Evolutionary conservation across 2,329 filamentous ascomycete species (phyloP).

Genomic region (Fusarium nisikadoi): DNA sequence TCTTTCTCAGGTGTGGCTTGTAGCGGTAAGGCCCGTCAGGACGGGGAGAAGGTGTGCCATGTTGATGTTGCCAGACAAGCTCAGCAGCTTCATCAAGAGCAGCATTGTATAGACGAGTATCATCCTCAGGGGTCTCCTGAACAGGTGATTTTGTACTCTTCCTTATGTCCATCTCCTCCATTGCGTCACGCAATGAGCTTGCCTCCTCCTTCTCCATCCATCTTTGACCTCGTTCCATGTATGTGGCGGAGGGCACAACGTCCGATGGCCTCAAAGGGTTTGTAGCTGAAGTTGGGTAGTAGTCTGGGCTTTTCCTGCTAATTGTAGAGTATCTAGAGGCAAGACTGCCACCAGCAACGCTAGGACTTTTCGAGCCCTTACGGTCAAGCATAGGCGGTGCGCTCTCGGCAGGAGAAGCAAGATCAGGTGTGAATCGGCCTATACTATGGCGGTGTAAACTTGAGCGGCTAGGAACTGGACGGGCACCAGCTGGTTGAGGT

Average conservation of each 20-base stretch:
- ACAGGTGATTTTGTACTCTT: conserved; percentile 46
- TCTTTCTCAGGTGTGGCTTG: conserved; percentile 73
- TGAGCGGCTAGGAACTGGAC: conserved; percentile 44
- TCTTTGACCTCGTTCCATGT: conserved; percentile 77
- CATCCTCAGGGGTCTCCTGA: conserved; percentile 55
- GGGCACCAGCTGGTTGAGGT: conserved; percentile 62
- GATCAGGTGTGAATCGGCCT: conserved; percentile 48
- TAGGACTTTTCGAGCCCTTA: conserved; percentile 50
- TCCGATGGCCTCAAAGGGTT: conserved; percentile 66
- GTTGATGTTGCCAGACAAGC: conserved; percentile 80
- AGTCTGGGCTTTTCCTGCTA: conserved; percentile 60
- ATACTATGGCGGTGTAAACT: conserved; percentile 44
- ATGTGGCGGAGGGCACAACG: conserved; percentile 72
- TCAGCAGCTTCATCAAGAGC: conserved; percentile 82
- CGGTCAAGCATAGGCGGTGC: conserved; percentile 40
- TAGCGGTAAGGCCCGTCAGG: conserved; percentile 75
- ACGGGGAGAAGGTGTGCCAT: conserved; percentile 62
- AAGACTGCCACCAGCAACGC: conserved; percentile 57
- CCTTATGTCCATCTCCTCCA: conserved; percentile 76
- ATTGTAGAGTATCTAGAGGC: conserved; percentile 62
- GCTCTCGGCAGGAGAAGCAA: conserved; percentile 44
- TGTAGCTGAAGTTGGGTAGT: conserved; percentile 58
- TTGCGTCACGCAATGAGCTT: conserved; percentile 73
- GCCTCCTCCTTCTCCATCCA: conserved; percentile 87
- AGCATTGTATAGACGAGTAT: conserved; percentile 74